Evolutionary conservation across 148 eudicot genomes (phyloP).

Genomic region (Chenopodium quinoa): DNA sequence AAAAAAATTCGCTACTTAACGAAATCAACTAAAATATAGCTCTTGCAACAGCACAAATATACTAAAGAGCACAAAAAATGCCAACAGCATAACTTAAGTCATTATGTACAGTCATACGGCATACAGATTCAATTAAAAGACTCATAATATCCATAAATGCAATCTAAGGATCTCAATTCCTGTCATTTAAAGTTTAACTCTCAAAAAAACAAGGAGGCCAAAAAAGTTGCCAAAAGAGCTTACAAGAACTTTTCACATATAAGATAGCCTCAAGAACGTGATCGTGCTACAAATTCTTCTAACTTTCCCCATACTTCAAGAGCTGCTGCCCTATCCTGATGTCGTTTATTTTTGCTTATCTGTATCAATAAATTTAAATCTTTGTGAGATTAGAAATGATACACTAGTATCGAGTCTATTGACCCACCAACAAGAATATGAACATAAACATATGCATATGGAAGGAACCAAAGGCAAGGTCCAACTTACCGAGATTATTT

Average conservation of each 20-base stretch:
- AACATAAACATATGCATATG: not conserved
- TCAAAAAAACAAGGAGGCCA: not conserved
- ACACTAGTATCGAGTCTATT: not conserved
- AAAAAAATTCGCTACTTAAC: not conserved
- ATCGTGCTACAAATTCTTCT: constrained; percentile 79
- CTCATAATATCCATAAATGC: not conserved
- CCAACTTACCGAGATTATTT: constrained; percentile 81
- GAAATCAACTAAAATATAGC: not conserved
- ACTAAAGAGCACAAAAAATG: not conserved
- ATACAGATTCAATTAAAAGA: not conserved
- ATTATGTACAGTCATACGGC: too few species aligned
- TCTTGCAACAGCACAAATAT: not conserved
- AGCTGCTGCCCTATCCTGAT: constrained; percentile 96
- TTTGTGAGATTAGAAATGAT: not conserved
- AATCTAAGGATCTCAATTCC: not conserved
- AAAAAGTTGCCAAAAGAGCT: constrained; percentile 13
- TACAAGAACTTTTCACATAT: not conserved
- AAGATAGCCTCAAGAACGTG: constrained; percentile 52
- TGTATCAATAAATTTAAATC: constrained; percentile 31
- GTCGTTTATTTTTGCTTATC: constrained; percentile 95
- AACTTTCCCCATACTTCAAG: constrained; percentile 91
- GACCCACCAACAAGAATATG: not conserved
- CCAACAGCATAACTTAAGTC: not conserved
- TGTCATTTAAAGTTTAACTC: not conserved
- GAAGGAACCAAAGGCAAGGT: not conserved